Percentiles rank a stretch among this genome's conserved stretches.
Evolutionary conservation across 139 green algal species (phyloP).

Genomic region (Trebouxia sp.): DNA sequence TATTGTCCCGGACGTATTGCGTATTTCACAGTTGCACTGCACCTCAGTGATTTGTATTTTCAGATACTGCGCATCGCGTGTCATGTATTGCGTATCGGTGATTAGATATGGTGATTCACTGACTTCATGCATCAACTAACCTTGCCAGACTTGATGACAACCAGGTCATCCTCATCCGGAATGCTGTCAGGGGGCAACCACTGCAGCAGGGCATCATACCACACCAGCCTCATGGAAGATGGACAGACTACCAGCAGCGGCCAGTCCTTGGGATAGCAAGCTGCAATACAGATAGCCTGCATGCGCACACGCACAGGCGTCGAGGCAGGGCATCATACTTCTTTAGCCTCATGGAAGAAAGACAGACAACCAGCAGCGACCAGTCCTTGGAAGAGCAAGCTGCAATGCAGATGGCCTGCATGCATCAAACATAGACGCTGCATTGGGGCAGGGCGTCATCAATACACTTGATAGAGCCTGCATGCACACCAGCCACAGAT

Average conservation of each 20-base stretch:
- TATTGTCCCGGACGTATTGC: no score
- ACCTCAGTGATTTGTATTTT: no score
- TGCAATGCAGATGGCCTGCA: slow-evolving; percentile 57
- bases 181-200: slow-evolving; percentile 50
- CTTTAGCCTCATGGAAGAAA: slow-evolving; percentile 67
- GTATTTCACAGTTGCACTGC: no score
- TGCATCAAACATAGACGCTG: no score
- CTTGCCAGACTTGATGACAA: slow-evolving; percentile 20
- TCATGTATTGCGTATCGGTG: no score
- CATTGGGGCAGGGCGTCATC: slow-evolving; percentile 63
- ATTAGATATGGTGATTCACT: no score
- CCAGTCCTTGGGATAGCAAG: slow-evolving; percentile 76
- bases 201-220: slow-evolving; percentile 65
- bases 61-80: no score
- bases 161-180: neutral
- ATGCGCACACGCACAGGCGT: neutral
- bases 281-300: slow-evolving; percentile 57
- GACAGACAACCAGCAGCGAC: slow-evolving; percentile 75
- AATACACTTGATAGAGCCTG: no score
- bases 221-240: slow-evolving; percentile 70
- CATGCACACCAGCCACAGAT: slow-evolving; percentile 74
- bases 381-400: slow-evolving; percentile 73
- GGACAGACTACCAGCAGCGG: slow-evolving; percentile 77
- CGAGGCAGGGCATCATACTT: slow-evolving; percentile 73
- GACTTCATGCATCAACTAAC: neutral